Evolutionary conservation across 2,329 filamentous ascomycete genomes (phyloP), one percentile per base, ranked within the genome.

Genomic region (Grosmannia serpens): DNA sequence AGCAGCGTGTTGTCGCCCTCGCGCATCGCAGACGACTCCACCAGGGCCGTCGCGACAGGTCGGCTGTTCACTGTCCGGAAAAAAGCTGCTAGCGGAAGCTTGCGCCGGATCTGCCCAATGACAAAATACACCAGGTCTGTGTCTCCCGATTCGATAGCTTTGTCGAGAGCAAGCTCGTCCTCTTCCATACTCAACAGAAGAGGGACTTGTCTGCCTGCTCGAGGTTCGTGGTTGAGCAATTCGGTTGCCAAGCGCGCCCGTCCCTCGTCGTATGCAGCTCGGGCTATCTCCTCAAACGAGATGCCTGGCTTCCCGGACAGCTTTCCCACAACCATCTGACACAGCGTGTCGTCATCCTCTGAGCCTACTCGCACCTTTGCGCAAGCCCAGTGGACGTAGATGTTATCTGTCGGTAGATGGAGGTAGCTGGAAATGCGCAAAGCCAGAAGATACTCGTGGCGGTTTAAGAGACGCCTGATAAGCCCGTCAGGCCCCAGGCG

Each of bases 301-400:
- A 99, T 94, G 1, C 92, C 94, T 0, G 87, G 85, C 68, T 95
- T 96, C 41, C 89, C 91, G 1, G 87, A 83, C 1, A 99, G 79
- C 66, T 90, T 89, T 64, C 90, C 85, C 11, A 97, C 91, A 17
- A 99, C 89, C 56, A 91, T 78, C 35, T 84, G 82, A 70, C 91
- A 96, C 49, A 96, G 89, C 1, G 85, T 84, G 52, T 95, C 91
- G 67, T 97, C 94, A 61, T 95, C 87, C 62, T 91, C 91, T 0
- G 84, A 81, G 0, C 91, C 91, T 3, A 87, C 76, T 29, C 91
- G 88, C 4, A 97, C 92, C 70, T 97, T 99, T 68, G 94, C 87
- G 22, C 88, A 92, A 1, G 94, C 94, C 94, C 94, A 99, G 69
- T 96, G 91, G 1, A 96, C 90, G 67, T 96, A 96, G 60, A 99